Conservation (phyloP, 169 alveolate species). For the Cryptosporidium canis region DNA sequence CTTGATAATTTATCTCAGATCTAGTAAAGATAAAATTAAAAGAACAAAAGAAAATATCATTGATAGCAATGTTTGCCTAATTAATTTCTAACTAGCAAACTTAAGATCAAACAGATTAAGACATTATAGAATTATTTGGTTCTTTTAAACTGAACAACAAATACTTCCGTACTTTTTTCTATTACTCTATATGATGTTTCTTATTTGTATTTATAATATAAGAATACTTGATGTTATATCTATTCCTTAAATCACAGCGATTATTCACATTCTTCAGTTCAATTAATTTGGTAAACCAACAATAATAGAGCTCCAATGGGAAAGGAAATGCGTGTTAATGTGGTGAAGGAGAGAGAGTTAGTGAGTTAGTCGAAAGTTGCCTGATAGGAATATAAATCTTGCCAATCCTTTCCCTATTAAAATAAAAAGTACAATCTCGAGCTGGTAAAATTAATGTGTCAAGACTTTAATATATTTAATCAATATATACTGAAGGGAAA, state of each 20-base stretch:
- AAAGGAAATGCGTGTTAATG: too few species aligned
- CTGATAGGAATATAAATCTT: too few species aligned
- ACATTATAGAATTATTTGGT: neutral
- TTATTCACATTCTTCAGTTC: too few species aligned
- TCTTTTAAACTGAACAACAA: conserved; percentile 8
- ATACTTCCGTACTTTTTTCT: neutral
- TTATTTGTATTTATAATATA: neutral
- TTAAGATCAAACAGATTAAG: neutral
- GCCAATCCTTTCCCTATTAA: too few species aligned
- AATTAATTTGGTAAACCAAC: too few species aligned
- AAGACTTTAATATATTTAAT: neutral
- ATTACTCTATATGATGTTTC: neutral
- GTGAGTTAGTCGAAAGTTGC: too few species aligned
- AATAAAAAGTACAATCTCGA: neutral
- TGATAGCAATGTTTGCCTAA: neutral
- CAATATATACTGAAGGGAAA: neutral
- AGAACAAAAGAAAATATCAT: conserved; percentile 11
- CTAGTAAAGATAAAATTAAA: conserved; percentile 21
- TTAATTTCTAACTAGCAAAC: neutral
- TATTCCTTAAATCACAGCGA: too few species aligned
- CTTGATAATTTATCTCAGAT: neutral
- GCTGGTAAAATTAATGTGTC: neutral
- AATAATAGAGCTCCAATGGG: too few species aligned
- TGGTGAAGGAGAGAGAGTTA: too few species aligned
- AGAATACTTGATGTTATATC: too few species aligned